These are phyloP conservation scores for Paxillus rubicundulus DNA, from an alignment of 768 basidiomycete species.

Conservation along the genomic window DNA sequence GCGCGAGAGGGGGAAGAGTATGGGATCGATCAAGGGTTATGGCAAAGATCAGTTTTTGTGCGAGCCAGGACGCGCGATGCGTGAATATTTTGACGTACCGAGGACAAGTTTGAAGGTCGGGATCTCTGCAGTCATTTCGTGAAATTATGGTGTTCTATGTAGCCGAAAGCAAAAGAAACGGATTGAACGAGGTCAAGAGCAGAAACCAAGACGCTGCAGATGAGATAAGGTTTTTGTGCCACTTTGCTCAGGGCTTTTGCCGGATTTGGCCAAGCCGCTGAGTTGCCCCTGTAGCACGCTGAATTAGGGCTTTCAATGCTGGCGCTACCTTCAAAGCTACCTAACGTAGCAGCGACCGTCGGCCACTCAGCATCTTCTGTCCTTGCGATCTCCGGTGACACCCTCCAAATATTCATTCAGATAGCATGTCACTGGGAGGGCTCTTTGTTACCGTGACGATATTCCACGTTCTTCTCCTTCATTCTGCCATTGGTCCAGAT, in stretches of 20 bases:
- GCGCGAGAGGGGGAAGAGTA: constrained; percentile 7
- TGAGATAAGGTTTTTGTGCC: constrained; percentile 39
- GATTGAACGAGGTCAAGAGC: constrained; percentile 25
- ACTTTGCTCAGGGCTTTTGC: constrained; percentile 20
- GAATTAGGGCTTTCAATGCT: too few species aligned
- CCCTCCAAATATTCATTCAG: not conserved
- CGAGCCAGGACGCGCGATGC: constrained; percentile 3
- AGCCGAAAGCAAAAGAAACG: constrained; percentile 14
- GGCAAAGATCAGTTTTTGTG: constrained; percentile 22
- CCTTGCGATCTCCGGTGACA: too few species aligned
- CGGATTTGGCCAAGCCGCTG: constrained; percentile 19
- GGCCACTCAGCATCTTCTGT: constrained; percentile 5
- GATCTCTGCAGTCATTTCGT: constrained; percentile 47
- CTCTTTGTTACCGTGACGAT: not conserved
- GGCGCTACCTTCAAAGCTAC: too few species aligned
- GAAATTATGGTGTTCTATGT: constrained; percentile 23
- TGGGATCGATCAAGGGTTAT: constrained; percentile 54
- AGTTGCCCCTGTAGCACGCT: not conserved
- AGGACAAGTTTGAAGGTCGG: constrained; percentile 99
- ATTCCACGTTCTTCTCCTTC: not conserved
- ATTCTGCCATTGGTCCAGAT: not conserved
- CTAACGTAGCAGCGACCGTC: too few species aligned
- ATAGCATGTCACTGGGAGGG: constrained; percentile 13
- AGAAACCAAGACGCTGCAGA: constrained; percentile 32
- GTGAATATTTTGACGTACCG: constrained; percentile 51